These are phyloP conservation scores for Phytophthora ramorum DNA, from an alignment of 352 stramenopile species.

Conservation along the genomic window DNA sequence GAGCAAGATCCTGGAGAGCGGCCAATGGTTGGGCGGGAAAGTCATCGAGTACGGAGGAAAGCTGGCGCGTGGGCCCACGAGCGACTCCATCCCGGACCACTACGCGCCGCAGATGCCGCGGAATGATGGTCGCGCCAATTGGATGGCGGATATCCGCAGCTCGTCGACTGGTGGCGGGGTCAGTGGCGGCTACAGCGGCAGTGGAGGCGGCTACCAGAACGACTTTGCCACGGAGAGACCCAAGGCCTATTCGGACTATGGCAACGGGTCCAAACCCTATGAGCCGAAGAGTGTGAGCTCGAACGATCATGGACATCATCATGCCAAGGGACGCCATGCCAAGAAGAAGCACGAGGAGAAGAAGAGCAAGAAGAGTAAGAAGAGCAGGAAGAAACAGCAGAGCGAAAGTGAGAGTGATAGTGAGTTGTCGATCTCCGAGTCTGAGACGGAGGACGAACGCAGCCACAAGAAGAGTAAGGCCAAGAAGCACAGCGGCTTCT, in stretches of 20 bases:
- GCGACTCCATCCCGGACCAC: conserved; percentile 60
- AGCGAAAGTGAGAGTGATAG: conserved; percentile 31
- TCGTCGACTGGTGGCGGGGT: conserved; percentile 40
- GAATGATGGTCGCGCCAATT: conserved; percentile 79
- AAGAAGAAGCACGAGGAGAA: conserved; percentile 55
- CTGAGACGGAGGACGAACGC: conserved; percentile 35
- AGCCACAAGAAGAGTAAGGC: conserved; percentile 34
- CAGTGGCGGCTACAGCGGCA: conserved; percentile 25
- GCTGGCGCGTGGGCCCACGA: conserved; percentile 47
- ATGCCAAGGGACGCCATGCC: conserved; percentile 34
- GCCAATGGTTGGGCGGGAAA: conserved; percentile 77
- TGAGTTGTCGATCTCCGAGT: conserved; percentile 29
- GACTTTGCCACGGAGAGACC: conserved; percentile 75
- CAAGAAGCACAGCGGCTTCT: conserved; percentile 39
- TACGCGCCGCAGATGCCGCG: conserved; percentile 48
- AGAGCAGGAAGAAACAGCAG: conserved; percentile 44
- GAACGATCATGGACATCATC: conserved; percentile 15
- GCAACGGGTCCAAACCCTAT: conserved; percentile 17
- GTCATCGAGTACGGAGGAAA: conserved; percentile 76
- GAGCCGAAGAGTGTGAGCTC: conserved; percentile 17
- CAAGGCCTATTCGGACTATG: conserved; percentile 56
- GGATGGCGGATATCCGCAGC: conserved; percentile 79
- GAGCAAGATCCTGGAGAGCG: conserved; percentile 69
- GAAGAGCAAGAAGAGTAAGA: conserved; percentile 46
- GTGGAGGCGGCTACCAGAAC: conserved; percentile 61